Base-by-base conservation (phyloP, 2,329 filamentous ascomycete genomes). In the Aureobasidium lini region DNA sequence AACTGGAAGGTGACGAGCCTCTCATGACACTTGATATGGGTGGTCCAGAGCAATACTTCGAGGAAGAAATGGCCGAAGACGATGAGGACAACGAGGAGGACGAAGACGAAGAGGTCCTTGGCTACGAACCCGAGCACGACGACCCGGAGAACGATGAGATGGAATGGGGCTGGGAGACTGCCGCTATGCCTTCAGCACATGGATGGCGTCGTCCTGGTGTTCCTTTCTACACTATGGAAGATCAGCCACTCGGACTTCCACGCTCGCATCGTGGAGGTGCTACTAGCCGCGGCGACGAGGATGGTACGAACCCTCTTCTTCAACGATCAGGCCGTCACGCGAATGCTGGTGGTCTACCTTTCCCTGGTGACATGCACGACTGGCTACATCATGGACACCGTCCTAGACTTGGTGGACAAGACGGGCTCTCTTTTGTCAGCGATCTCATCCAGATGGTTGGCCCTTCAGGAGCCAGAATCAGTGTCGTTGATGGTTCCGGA, bases 221-320 rank as follows among this genome's bases (percentile, higher is more conserved):
- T 48, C 54, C 42, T 15, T 57, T 39, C 34, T 57, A 57, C 28
- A 57, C 54, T 10, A 57, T 57, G 54, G 54, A 57, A 18, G 43
- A 57, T 18, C 28, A 43, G 6, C 32, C 76, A 73, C 80, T 77
- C 58, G 34, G 60, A 29, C 54, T 57, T 15, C 77, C 77, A 62
- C 73, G 76, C 58, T 70, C 76, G 36, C 76, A 77, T 61, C 71
- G 76, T 47, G 71, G 67, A 37, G 60, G 59, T 34, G 48, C 40
- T 40, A 37, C 57, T 15, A 62, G 37, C 56, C 79, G 82, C 60
- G 79, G 79, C 31, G 80, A 82, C 36, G 90, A 96, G 64, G 92
- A 96, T 69, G 91, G 90, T 3, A 80, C 85, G 23, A 96, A 97
- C 68, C 93, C 93, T 44, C 79, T 97, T 11, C 83, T 97, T 57